These are phyloP conservation scores for Trypanosoma boissoni DNA, from an alignment of 208 protist species.

Conservation along the genomic window DNA sequence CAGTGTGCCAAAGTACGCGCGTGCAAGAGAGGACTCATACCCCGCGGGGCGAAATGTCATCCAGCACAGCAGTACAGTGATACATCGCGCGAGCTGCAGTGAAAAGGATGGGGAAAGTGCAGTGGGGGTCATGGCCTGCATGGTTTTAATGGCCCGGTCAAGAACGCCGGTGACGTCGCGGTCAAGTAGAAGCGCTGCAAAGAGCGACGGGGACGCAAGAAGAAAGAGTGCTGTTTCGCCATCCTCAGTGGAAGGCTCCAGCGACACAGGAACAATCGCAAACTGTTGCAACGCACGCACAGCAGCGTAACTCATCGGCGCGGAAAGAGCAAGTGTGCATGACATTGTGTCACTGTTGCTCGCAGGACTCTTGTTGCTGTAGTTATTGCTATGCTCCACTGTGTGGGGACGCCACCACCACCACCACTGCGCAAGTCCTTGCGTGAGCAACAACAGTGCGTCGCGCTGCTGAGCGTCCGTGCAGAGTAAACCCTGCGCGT, in stretches of 20 bases:
- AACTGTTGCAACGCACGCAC: background rate
- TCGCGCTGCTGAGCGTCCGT: no score
- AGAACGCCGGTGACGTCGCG: background rate
- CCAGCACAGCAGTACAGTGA: slow-evolving; percentile 24
- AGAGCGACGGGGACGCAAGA: background rate
- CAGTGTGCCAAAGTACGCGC: slow-evolving; percentile 16
- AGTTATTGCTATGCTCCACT: background rate
- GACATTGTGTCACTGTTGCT: slow-evolving; percentile 14
- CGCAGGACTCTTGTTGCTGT: background rate
- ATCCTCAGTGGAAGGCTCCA: background rate
- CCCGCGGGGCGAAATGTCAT: slow-evolving; percentile 24
- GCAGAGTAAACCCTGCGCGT: no score
- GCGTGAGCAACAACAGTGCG: slow-evolving; percentile 23
- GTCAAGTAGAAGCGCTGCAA: background rate
- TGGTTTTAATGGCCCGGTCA: background rate
- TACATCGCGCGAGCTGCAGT: slow-evolving; percentile 16
- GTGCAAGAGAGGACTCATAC: slow-evolving; percentile 4
- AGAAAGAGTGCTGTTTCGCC: background rate
- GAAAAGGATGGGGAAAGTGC: no score
- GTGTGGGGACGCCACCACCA: slow-evolving; percentile 11
- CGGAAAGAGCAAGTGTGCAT: no score
- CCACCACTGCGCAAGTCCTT: slow-evolving; percentile 13
- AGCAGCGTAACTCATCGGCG: background rate
- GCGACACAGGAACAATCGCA: background rate
- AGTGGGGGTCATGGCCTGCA: no score